Conservation (phyloP, 495 filamentous ascomycete genomes). For the Diplogelasinospora grovesii region DNA sequence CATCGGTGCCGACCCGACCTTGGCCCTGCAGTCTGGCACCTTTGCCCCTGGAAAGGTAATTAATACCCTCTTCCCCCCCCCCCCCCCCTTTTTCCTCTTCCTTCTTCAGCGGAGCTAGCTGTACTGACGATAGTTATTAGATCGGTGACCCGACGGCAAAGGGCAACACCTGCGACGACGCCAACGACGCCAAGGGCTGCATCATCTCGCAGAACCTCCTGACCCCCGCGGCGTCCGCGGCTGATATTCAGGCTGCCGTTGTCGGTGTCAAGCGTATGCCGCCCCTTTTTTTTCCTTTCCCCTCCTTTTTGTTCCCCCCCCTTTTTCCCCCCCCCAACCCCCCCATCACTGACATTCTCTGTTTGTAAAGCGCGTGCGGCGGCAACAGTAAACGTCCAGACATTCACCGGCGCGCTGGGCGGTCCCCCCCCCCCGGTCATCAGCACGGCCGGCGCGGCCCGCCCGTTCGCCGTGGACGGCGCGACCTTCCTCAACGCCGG, state of each 20-base stretch:
- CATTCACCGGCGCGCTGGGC: slow-evolving; percentile 51
- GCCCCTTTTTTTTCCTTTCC: too few relatives aligned
- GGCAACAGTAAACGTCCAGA: slow-evolving; percentile 45
- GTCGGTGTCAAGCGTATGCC: slow-evolving; percentile 20
- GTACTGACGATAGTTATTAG: slow-evolving; percentile 19
- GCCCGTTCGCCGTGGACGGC: slow-evolving; percentile 52
- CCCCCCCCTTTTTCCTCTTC: not conserved
- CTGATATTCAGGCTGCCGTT: slow-evolving; percentile 49
- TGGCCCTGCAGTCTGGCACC: slow-evolving; percentile 50
- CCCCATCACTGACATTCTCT: too few relatives aligned
- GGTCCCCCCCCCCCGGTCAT: slow-evolving; percentile 44
- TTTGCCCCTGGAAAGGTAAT: slow-evolving; percentile 52
- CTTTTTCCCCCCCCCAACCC: too few relatives aligned
- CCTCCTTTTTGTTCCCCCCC: too few relatives aligned
- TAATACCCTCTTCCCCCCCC: too few relatives aligned
- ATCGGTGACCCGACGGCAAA: slow-evolving; percentile 48
- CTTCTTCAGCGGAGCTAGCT: too few relatives aligned
- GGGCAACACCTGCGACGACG: slow-evolving; percentile 52
- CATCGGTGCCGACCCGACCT: slow-evolving; percentile 51
- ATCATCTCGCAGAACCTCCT: slow-evolving; percentile 56
- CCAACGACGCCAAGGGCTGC: slow-evolving; percentile 50
- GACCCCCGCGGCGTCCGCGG: slow-evolving; percentile 49
- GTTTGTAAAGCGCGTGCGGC: too few relatives aligned
- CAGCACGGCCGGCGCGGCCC: slow-evolving; percentile 33
- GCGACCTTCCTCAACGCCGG: slow-evolving; percentile 43